Conservation (phyloP, 1,139 yeast species). For the Blastobotrys indianensis region DNA sequence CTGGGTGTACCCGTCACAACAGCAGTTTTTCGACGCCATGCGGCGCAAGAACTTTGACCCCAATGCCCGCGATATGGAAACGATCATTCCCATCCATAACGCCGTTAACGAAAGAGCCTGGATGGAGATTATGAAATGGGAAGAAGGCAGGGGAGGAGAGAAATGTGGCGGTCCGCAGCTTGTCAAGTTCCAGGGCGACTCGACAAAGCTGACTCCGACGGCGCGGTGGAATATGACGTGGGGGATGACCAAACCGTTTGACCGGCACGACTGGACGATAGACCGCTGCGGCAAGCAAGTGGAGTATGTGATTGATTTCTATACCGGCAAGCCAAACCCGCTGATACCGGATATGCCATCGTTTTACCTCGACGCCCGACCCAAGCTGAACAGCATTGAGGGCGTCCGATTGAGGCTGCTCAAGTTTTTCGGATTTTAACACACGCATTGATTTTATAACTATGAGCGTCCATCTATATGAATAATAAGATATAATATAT, state of each 20-base stretch:
- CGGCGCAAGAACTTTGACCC: conserved; percentile 86
- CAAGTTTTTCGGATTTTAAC: conserved; percentile 50
- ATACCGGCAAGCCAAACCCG: conserved; percentile 56
- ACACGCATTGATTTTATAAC: neutral
- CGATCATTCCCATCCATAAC: conserved; percentile 91
- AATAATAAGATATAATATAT: conserved; percentile 1
- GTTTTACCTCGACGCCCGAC: conserved; percentile 83
- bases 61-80: conserved; percentile 71
- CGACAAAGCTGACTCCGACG: conserved; percentile 77
- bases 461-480: too few species aligned
- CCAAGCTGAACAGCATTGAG: conserved; percentile 74
- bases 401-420: conserved; percentile 66
- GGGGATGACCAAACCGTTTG: conserved; percentile 80
- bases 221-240: conserved; percentile 66
- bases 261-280: conserved; percentile 94
- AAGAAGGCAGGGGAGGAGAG: conserved; percentile 49
- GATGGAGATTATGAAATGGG: conserved; percentile 83
- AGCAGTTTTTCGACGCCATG: conserved; percentile 94
- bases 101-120: conserved; percentile 92
- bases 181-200: conserved; percentile 85
- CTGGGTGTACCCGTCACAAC: conserved; percentile 95
- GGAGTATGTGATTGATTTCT: conserved; percentile 92
- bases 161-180: conserved; percentile 79
- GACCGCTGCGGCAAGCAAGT: conserved; percentile 77
- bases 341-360: conserved; percentile 45